These are phyloP conservation scores for Colletotrichum phormii DNA, from an alignment of 2,329 filamentous ascomycete species.

Conservation along the genomic window DNA sequence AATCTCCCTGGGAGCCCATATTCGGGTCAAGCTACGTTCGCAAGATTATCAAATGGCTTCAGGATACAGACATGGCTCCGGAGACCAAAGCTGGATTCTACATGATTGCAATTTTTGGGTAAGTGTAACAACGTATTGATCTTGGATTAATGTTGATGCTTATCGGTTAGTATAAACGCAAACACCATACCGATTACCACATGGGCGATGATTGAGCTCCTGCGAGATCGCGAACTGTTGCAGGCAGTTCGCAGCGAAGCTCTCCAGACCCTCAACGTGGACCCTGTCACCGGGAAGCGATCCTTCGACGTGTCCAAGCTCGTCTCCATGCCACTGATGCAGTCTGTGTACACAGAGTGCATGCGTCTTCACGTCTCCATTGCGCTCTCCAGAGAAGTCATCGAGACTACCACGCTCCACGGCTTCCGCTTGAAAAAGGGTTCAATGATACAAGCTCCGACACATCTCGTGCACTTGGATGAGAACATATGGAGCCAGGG, in stretches of 20 bases:
- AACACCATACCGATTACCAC: constrained; percentile 45
- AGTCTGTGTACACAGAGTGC: constrained; percentile 43
- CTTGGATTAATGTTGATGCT: not conserved
- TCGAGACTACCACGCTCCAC: constrained; percentile 32
- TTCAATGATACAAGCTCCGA: constrained; percentile 40
- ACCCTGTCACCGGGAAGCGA: constrained; percentile 30
- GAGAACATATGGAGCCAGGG: constrained; percentile 29
- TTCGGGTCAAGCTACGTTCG: constrained; percentile 42
- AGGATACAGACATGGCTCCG: constrained; percentile 35
- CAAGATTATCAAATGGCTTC: constrained; percentile 38
- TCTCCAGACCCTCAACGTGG: constrained; percentile 6
- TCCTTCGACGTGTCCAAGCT: constrained; percentile 39
- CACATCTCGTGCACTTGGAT: constrained; percentile 40
- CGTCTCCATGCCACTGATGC: constrained; percentile 40
- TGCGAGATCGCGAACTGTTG: constrained; percentile 40
- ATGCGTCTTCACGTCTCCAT: constrained; percentile 43
- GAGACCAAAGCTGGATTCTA: constrained; percentile 29
- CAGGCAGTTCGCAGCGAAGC: constrained; percentile 40
- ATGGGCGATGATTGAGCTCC: constrained; percentile 45
- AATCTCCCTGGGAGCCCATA: constrained; percentile 43
- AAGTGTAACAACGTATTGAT: not conserved
- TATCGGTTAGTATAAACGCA: constrained; percentile 38
- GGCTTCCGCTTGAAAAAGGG: constrained; percentile 38
- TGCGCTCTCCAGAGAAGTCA: constrained; percentile 41
- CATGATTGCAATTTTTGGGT: constrained; percentile 24